Conservation (phyloP, 2,329 filamentous ascomycete species). For the Aspergillus calidoustus region DNA sequence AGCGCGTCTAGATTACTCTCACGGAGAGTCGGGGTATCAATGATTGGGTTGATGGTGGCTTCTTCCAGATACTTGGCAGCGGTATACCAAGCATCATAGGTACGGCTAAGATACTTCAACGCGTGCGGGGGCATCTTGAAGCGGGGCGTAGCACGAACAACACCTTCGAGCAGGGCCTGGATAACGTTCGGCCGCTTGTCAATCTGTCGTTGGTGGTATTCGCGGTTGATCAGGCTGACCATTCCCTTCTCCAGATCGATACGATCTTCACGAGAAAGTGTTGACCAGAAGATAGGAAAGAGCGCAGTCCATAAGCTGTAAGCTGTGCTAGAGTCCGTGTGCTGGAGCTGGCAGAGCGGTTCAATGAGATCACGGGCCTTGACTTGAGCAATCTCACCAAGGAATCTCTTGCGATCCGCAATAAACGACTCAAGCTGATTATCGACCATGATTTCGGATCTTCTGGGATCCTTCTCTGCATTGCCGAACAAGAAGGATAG, state of each 20-base stretch:
- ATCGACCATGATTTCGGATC: slow-evolving; percentile 72
- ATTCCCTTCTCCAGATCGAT: slow-evolving; percentile 88
- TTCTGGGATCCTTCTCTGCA: slow-evolving; percentile 71
- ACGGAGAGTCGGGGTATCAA: slow-evolving; percentile 80
- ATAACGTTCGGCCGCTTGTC: slow-evolving; percentile 96
- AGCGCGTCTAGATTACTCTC: slow-evolving; percentile 96
- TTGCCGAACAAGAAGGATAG: slow-evolving; percentile 73
- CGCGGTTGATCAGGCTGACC: slow-evolving; percentile 88
- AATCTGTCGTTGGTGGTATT: slow-evolving; percentile 92
- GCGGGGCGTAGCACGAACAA: slow-evolving; percentile 79
- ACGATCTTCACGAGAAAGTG: slow-evolving; percentile 83
- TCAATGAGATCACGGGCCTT: slow-evolving; percentile 88
- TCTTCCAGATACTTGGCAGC: slow-evolving; percentile 89
- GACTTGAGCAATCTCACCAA: slow-evolving; percentile 80
- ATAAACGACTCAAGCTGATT: slow-evolving; percentile 82
- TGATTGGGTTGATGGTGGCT: slow-evolving; percentile 78
- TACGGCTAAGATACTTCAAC: slow-evolving; percentile 91
- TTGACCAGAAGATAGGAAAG: slow-evolving; percentile 94
- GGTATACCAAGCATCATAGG: slow-evolving; percentile 98
- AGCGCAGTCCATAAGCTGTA: slow-evolving; percentile 89
- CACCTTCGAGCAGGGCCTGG: slow-evolving; percentile 86
- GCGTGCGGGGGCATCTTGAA: slow-evolving; percentile 96
- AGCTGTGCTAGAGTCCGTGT: slow-evolving; percentile 79
- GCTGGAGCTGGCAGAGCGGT: slow-evolving; percentile 88
- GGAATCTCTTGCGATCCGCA: slow-evolving; percentile 78